Evolutionary conservation across 805 yeast species (phyloP).

Genomic region (Clavispora santaluciae): DNA sequence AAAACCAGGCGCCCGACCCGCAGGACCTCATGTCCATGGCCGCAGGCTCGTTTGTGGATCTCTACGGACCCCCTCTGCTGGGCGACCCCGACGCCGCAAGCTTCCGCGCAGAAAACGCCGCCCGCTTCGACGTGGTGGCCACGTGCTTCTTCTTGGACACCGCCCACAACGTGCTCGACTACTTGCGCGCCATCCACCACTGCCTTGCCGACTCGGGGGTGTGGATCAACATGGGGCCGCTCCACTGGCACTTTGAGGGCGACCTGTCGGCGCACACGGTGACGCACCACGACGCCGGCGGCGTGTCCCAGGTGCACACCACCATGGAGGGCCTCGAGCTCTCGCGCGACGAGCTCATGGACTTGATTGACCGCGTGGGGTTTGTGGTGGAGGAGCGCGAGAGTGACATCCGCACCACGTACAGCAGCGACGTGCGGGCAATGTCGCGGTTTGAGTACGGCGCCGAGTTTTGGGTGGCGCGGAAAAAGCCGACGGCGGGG

Average conservation of each 20-base stretch:
- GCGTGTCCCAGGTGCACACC: conserved; percentile 20
- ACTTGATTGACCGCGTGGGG: conserved; percentile 43
- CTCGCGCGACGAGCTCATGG: conserved; percentile 49
- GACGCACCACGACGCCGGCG: conserved; percentile 5
- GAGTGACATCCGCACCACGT: conserved; percentile 43
- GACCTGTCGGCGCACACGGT: conserved; percentile 30
- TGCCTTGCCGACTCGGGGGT: conserved; percentile 42
- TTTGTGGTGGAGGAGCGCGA: conserved; percentile 45
- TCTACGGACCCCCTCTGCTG: conserved; percentile 53
- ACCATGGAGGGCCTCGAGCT: conserved; percentile 57
- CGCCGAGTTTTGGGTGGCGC: conserved; percentile 62
- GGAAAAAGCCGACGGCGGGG: conserved; percentile 3
- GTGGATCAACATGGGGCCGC: conserved; percentile 68
- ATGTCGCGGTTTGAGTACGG: conserved; percentile 54
- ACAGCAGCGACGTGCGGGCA: conserved; percentile 46
- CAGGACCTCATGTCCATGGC: conserved; percentile 60
- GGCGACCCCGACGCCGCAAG: conserved; percentile 35
- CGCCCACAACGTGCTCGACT: conserved; percentile 54
- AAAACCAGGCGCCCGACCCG: conserved; percentile 7
- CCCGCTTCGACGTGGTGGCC: conserved; percentile 40
- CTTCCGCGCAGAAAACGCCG: conserved; percentile 38
- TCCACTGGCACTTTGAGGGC: conserved; percentile 65
- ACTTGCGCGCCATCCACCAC: conserved; percentile 44
- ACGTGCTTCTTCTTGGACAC: conserved; percentile 66
- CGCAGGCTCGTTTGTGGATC: conserved; percentile 67